phyloP scores from a whole-genome alignment of 768 basidiomycete species.

The Tricholoma saponaceum region DNA sequence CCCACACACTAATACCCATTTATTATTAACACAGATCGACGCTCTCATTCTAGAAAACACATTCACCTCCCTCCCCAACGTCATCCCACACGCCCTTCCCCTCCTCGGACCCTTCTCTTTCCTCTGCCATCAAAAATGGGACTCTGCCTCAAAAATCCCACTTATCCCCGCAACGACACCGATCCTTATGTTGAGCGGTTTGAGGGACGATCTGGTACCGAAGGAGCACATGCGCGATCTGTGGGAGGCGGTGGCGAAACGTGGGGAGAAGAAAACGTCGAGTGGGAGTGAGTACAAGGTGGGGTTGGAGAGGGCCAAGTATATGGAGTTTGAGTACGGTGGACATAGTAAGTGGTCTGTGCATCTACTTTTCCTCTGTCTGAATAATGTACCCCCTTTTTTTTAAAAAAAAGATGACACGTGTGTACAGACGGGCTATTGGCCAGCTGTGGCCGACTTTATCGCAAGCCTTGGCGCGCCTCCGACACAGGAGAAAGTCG shows the following conservation, averaged over 20 bases:
- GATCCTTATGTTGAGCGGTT: conserved; percentile 80
- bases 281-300: conserved; percentile 39
- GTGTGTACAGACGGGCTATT: conserved; percentile 51
- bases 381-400: conserved; percentile 6
- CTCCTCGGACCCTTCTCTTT: conserved; percentile 68
- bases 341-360: conserved; percentile 43
- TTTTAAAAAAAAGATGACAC: conserved; percentile 45
- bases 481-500: neutral
- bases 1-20: neutral
- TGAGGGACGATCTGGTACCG: conserved; percentile 69
- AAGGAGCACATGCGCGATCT: conserved; percentile 71
- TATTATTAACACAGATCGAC: conserved; percentile 46
- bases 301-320: conserved; percentile 51
- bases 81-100: conserved; percentile 82
- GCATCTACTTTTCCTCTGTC: neutral
- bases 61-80: conserved; percentile 76
- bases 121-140: conserved; percentile 87
- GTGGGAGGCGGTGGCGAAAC: conserved; percentile 58
- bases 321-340: conserved; percentile 51
- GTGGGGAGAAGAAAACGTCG: conserved; percentile 41
- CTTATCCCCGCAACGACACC: conserved; percentile 62
- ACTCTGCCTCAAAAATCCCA: conserved; percentile 64
- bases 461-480: conserved; percentile 17
- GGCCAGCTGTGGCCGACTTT: conserved; percentile 48
- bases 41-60: conserved; percentile 93